Evolutionary conservation across 2,329 filamentous ascomycete species (phyloP).

Genomic region (Aspergillus clavatus): DNA sequence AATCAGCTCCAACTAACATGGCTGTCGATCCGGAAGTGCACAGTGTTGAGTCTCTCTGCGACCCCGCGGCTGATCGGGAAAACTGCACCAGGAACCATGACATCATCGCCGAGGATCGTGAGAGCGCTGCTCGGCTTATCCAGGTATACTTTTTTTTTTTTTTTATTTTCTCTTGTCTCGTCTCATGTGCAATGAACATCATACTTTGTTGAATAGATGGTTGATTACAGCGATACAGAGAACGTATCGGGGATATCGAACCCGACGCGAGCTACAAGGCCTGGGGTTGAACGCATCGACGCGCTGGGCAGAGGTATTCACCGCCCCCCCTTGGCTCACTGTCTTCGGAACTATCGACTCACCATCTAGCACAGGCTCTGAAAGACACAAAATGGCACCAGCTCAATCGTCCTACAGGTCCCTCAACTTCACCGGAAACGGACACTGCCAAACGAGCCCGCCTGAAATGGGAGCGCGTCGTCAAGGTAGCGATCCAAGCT

Average conservation of each 20-base stretch:
- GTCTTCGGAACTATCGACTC: neutral
- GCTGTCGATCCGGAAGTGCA: no score
- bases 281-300: conserved; percentile 64
- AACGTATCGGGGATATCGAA: conserved; percentile 72
- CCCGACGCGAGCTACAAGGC: conserved; percentile 65
- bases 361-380: conserved; percentile 38
- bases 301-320: conserved; percentile 63
- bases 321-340: neutral
- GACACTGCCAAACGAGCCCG: conserved; percentile 46
- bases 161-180: neutral
- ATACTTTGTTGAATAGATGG: neutral
- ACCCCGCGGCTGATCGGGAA: neutral
- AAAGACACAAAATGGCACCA: conserved; percentile 55
- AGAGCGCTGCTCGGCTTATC: neutral
- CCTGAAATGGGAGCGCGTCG: conserved; percentile 70
- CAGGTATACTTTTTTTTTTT: neutral
- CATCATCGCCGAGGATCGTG: neutral
- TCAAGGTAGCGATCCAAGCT: conserved; percentile 65
- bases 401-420: conserved; percentile 43
- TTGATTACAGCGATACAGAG: no score
- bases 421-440: conserved; percentile 12
- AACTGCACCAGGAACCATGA: neutral
- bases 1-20: no score
- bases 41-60: neutral
- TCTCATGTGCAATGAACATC: no score